phyloP scores from a whole-genome alignment of 2,329 filamentous ascomycete species.

The Colletotrichum truncatum region DNA sequence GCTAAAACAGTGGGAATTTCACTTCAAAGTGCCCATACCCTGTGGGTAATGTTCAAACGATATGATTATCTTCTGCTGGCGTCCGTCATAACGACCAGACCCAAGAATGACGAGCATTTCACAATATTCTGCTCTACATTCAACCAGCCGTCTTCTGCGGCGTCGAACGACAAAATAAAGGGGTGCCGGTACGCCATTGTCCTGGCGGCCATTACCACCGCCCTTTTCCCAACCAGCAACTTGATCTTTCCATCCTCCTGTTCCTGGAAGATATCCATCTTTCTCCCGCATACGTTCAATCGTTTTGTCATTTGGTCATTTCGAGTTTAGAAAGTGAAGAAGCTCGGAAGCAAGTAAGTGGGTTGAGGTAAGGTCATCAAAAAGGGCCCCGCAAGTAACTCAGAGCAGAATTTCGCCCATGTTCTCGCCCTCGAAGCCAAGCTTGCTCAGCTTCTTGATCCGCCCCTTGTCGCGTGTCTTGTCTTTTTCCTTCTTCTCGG shows the following conservation, averaged over 20 bases:
- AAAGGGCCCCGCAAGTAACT: slow-evolving; percentile 32
- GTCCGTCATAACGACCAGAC: slow-evolving; percentile 16
- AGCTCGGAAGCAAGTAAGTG: neutral
- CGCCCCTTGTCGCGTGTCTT: slow-evolving; percentile 79
- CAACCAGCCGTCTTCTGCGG: slow-evolving; percentile 33
- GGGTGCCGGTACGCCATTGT: neutral
- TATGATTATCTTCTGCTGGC: slow-evolving; percentile 25
- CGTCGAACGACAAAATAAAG: slow-evolving; percentile 9
- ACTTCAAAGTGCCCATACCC: no score
- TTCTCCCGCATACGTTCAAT: slow-evolving; percentile 31
- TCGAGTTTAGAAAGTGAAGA: neutral
- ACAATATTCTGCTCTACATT: slow-evolving; percentile 67
- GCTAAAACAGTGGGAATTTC: no score
- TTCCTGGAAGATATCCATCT: slow-evolving; percentile 13
- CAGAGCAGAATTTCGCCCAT: slow-evolving; percentile 78
- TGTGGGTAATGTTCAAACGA: neutral
- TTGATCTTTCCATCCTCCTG: neutral
- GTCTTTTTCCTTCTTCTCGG: slow-evolving; percentile 74
- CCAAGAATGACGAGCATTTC: slow-evolving; percentile 57
- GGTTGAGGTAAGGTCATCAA: no score
- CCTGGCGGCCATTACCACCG: neutral
- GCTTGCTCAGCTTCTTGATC: slow-evolving; percentile 74
- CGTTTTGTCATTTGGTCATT: slow-evolving; percentile 25
- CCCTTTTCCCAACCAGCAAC: slow-evolving; percentile 25
- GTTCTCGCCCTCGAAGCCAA: slow-evolving; percentile 91